Base-by-base conservation (phyloP, 2,329 filamentous ascomycete genomes). In the Paradendryphiella salina region DNA sequence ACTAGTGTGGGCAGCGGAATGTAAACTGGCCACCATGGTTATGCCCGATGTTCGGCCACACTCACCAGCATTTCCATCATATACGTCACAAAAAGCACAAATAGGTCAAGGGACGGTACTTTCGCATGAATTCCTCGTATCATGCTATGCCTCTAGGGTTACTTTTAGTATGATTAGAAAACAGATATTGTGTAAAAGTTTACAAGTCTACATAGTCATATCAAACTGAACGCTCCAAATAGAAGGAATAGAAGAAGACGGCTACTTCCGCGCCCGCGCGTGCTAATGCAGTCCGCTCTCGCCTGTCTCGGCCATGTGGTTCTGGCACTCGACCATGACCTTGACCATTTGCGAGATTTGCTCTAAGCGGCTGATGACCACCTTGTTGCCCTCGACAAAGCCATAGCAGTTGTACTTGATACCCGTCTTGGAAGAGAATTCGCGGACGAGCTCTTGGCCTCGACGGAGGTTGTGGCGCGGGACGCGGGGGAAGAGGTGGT, bases 331-430 rank as follows among this genome's bases (percentile, higher is more conserved):
- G 3, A 72, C 61, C 58, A 73, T 60, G 46, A 65, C 89, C 44
- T 84, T 82, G 10, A 89, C 88, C 75, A 95, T 90, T 65, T 85
- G 85, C 20, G 87, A 86, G 1, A 96, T 86, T 65, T 96, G 89
- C 3, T 84, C 87, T 40, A 96, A 78, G 36, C 84, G 81, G 13
- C 87, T 80, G 63, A 96, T 83, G 10, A 96, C 90, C 61, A 89
- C 80, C 73, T 86, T 86, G 71, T 94, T 96, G 5, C 90, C 88
- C 60, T 90, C 84, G 14, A 89, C 83, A 67, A 96, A 96, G 1
- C 89, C 90, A 66, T 92, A 92, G 44, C 94, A 79, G 5, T 90
- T 87, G 67, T 96, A 96, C 1, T 89, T 89, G 49, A 96, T 89
- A 13, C 84, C 85, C 0, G 90, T 89, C 20, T 95, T 90, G 38